Percentiles rank a stretch among this genome's conserved stretches.
phyloP scores from a whole-genome alignment of 1,284 basidiomycete genomes.

The Phylloboletellus chloephorus region DNA sequence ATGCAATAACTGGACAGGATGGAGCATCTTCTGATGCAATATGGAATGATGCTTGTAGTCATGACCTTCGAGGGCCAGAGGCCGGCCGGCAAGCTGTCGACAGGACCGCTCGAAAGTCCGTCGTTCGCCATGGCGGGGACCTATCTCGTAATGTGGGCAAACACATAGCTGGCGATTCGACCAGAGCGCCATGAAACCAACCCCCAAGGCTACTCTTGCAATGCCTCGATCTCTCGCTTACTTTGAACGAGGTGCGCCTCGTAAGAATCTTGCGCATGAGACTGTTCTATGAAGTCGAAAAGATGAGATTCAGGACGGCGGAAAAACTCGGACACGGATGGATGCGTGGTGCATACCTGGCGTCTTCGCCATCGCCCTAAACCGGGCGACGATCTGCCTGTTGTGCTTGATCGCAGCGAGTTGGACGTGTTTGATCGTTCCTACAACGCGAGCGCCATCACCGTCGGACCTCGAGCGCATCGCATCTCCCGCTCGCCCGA shows the following conservation, averaged over 20 bases:
- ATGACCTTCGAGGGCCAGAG: slow-evolving; percentile 4
- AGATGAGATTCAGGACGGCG: background rate
- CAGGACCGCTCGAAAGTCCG: no score
- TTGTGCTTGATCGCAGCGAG: slow-evolving; percentile 69
- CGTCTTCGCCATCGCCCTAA: slow-evolving; percentile 47
- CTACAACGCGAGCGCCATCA: slow-evolving; percentile 33
- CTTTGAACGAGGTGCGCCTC: slow-evolving; percentile 53
- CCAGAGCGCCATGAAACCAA: background rate
- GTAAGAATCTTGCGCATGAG: slow-evolving; percentile 48
- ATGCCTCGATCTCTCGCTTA: slow-evolving; percentile 51
- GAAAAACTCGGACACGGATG: background rate
- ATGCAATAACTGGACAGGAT: slow-evolving; percentile 7
- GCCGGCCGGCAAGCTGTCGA: no score
- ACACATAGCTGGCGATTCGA: no score
- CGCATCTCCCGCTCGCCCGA: background rate
- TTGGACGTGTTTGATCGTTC: slow-evolving; percentile 76
- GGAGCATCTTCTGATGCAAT: slow-evolving; percentile 15
- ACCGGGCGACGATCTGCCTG: slow-evolving; percentile 58
- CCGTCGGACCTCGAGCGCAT: background rate
- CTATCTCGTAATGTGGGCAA: no score
- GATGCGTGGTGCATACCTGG: slow-evolving; percentile 36
- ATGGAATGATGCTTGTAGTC: slow-evolving; percentile 1
- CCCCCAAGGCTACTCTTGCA: slow-evolving; percentile 47
- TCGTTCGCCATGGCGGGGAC: no score
- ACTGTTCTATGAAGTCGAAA: slow-evolving; percentile 36